Percentiles rank a stretch among this genome's conserved stretches.
phyloP scores from a whole-genome alignment of 495 filamentous ascomycete species.

The Gamarada debralockiae region DNA sequence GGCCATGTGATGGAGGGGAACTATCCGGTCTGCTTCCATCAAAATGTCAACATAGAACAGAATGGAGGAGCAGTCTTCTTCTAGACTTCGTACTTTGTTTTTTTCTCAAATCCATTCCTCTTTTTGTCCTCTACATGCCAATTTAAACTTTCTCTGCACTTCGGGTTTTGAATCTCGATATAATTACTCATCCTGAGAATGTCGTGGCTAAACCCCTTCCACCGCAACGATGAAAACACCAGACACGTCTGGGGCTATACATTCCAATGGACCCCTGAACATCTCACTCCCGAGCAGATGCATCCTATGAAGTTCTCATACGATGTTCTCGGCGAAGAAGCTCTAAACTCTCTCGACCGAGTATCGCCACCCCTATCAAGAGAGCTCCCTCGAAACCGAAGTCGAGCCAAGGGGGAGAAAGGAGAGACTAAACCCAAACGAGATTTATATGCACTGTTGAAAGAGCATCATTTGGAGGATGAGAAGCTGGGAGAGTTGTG shows the following conservation, averaged over 20 bases:
- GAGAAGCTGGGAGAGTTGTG: conserved; percentile 57
- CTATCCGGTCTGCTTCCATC: background rate
- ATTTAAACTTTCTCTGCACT: no score
- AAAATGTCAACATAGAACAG: no score
- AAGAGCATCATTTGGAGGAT: conserved; percentile 51
- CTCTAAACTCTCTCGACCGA: conserved; percentile 53
- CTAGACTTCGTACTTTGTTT: no score
- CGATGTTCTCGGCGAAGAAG: conserved; percentile 64
- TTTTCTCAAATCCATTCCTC: no score
- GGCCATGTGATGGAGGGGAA: conserved; percentile 13
- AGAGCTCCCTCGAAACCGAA: conserved; percentile 15
- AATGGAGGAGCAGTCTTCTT: no score
- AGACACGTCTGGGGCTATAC: conserved; percentile 57
- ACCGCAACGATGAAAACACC: conserved; percentile 21
- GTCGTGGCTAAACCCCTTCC: conserved; percentile 36
- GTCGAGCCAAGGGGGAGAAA: conserved; percentile 9
- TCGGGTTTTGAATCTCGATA: no score
- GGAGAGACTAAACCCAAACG: conserved; percentile 21
- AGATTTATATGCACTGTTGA: conserved; percentile 61
- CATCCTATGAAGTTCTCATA: conserved; percentile 58
- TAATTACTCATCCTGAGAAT: conserved; percentile 16
- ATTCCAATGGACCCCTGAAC: conserved; percentile 66
- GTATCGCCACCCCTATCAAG: conserved; percentile 40
- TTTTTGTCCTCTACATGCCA: no score
- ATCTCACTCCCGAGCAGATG: conserved; percentile 59